A percentile compares a stretch with the other conserved stretches of the same genome.
Conservation (phyloP, 306 rosid genomes). For the Trifolium pratense region DNA sequence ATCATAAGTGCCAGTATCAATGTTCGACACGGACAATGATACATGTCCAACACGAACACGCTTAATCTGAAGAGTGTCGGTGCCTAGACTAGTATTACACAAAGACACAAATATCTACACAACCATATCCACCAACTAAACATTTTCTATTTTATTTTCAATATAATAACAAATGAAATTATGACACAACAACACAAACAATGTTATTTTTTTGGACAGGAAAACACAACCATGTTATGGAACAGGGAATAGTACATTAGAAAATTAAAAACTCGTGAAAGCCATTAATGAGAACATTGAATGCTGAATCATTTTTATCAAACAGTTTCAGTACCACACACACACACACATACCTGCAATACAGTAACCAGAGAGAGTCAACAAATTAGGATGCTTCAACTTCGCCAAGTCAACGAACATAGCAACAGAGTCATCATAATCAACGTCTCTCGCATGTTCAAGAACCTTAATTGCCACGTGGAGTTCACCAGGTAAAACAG, state of each 20-base stretch:
- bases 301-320: constrained; percentile 6
- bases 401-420: constrained; percentile 63
- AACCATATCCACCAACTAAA: constrained; percentile 32
- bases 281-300: constrained; percentile 35
- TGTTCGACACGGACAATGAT: too few species aligned
- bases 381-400: constrained; percentile 81
- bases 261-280: constrained; percentile 54
- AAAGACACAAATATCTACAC: constrained; percentile 40
- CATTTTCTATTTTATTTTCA: constrained; percentile 28
- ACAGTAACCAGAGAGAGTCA: constrained; percentile 93
- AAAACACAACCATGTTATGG: constrained; percentile 18
- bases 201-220: too few species aligned
- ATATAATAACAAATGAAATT: constrained; percentile 9
- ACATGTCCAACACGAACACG: too few species aligned
- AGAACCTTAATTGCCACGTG: constrained; percentile 92
- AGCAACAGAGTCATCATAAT: constrained; percentile 56
- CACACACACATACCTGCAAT: constrained; percentile 68
- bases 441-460: constrained; percentile 68
- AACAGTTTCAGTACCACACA: constrained; percentile 18
- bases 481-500: constrained; percentile 80
- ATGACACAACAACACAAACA: constrained; percentile 10
- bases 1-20: too few species aligned
- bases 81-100: too few species aligned
- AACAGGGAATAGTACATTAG: constrained; percentile 37
- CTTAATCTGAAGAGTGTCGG: too few species aligned